phyloP scores from a whole-genome alignment of 164 flowering plant species.

The Chimonanthus salicifolius region DNA sequence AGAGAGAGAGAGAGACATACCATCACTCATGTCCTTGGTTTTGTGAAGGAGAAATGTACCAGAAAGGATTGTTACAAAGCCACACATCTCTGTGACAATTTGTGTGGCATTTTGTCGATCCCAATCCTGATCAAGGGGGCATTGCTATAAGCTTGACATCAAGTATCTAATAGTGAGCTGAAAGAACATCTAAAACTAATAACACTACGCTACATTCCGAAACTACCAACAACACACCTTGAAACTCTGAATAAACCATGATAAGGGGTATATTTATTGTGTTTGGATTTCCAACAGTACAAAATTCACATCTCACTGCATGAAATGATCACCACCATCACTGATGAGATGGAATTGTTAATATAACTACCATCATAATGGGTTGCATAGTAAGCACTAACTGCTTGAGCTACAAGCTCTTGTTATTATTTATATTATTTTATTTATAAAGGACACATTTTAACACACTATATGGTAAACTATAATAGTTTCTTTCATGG shows the following conservation, averaged over 20 bases:
- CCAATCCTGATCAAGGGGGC: conserved; percentile 52
- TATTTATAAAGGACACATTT: too few species aligned
- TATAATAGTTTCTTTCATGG: too few species aligned
- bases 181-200: background rate
- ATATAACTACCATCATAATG: too few species aligned
- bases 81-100: conserved; percentile 67
- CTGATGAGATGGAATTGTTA: too few species aligned
- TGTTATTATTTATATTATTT: too few species aligned
- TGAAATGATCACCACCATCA: too few species aligned
- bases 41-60: conserved; percentile 81
- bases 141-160: background rate
- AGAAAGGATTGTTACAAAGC: conserved; percentile 65
- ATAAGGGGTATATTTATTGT: background rate
- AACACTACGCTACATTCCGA: background rate
- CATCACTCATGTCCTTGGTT: conserved; percentile 64
- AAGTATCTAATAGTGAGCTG: background rate
- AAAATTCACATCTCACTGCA: too few species aligned
- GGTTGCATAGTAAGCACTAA: too few species aligned
- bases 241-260: background rate
- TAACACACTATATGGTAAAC: too few species aligned
- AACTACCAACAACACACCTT: background rate
- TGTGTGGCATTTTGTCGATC: conserved; percentile 67
- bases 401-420: too few species aligned
- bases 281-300: too few species aligned
- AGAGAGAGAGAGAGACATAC: conserved; percentile 16